Evolutionary conservation across 257 asterid species (phyloP), one percentile per base, ranked within the genome.

Genomic region (Przewalskia tangutica): DNA sequence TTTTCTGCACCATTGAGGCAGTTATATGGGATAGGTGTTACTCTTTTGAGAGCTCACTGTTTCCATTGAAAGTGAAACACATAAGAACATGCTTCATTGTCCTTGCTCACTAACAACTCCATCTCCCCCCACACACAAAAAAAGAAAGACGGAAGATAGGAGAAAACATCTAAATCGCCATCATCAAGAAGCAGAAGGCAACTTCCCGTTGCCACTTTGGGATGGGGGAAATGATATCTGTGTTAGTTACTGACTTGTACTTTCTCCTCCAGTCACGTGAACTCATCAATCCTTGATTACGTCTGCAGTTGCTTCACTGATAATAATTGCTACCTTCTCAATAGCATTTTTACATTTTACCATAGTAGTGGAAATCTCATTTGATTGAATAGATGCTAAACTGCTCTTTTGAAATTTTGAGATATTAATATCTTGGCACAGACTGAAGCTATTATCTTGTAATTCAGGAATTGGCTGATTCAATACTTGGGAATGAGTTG

Each of bases 401-500:
- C 38, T 51, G 18, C 4, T 54, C 38, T n/a, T 36, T 64, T 46
- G 56, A 54, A 55, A 16, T 77, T 79, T 62, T 36, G 2, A 62
- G 80, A 53, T 73, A 4, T 81, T 20, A 40, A 32, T 59, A 51
- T 64, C 44, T 63, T 16, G 23, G 20, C 23, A 27, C 32, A 27
- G 81, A 85, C 55, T 85, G 58, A 51, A 27, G 16, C 80, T 50
- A 66, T 53, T 46, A 42, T 81, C 84, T 56, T 83, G 36, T 83
- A 46, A 79, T 84, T 79, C 84, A 96, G 99, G 99, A 94, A 89
- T 82, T 96, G 89, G 84, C 89, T 5, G 91, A 90, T 84, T 90
- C 98, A 79, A 92, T 96, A 80, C 87, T 89, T 65, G 93, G 98
- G 99, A 86, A 91, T 82, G 94, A 89, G 86, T 93, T 94, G 83